Percentiles rank a stretch among this genome's conserved stretches.
Conservation (phyloP, 2,329 filamentous ascomycete species). For the Arthrobotrys pseudoclavata region DNA sequence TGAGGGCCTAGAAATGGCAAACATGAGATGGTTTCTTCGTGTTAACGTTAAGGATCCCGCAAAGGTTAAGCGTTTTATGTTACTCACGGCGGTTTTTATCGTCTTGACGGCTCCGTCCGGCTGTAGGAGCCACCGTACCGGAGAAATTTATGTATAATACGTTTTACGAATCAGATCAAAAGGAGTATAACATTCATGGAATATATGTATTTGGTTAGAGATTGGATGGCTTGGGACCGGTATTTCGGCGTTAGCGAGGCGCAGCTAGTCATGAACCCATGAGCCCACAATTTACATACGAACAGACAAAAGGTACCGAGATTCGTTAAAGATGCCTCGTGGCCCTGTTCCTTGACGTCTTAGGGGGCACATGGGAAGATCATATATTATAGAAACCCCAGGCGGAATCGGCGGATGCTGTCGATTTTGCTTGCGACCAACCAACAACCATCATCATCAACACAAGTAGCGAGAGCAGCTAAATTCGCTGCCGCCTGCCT, state of each 20-base stretch:
- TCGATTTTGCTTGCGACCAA: slow-evolving; percentile 12
- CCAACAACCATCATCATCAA: neutral
- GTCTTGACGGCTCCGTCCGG: neutral
- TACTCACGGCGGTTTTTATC: neutral
- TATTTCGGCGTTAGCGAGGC: slow-evolving; percentile 6
- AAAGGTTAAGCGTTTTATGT: neutral
- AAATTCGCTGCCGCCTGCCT: neutral
- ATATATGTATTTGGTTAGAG: neutral
- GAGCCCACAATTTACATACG: slow-evolving; percentile 1
- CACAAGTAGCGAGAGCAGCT: neutral
- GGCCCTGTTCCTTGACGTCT: neutral
- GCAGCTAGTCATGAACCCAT: slow-evolving; percentile 38
- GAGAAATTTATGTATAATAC: slow-evolving; percentile 3
- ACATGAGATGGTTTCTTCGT: neutral
- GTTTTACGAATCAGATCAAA: slow-evolving; percentile 13
- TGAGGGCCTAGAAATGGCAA: neutral
- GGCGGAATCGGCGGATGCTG: neutral
- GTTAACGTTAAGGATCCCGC: neutral
- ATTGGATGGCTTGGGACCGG: slow-evolving; percentile 23
- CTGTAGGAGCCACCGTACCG: neutral
- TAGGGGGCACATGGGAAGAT: neutral
- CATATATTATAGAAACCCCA: neutral
- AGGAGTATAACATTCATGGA: neutral
- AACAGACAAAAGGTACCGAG: neutral
- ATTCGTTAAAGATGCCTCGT: slow-evolving; percentile 3